Conservation (phyloP, 2,329 filamentous ascomycete genomes). For the Apiospora hydei region DNA sequence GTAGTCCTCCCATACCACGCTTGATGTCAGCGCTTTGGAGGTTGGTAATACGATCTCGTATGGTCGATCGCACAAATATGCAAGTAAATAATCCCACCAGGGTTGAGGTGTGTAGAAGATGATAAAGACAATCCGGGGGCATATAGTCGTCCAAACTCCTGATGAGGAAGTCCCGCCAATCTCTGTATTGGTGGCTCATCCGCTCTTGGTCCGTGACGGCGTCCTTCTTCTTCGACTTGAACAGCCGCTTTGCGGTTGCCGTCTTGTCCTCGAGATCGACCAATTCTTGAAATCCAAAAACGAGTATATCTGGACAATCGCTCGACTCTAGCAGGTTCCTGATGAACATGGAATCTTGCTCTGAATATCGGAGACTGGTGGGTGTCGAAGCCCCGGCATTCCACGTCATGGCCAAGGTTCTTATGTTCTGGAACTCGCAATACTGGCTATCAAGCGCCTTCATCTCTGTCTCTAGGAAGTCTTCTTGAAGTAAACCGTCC, state of each 20-base stretch:
- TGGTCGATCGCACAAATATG: constrained; percentile 86
- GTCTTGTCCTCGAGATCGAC: constrained; percentile 98
- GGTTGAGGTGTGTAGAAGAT: constrained; percentile 85
- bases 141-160: constrained; percentile 84
- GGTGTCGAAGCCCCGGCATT: constrained; percentile 98
- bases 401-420: constrained; percentile 87
- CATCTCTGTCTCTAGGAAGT: constrained; percentile 94
- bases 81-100: constrained; percentile 96
- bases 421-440: constrained; percentile 84
- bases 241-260: constrained; percentile 92
- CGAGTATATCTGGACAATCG: constrained; percentile 83
- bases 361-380: constrained; percentile 74
- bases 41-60: constrained; percentile 78
- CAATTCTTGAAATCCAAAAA: constrained; percentile 98
- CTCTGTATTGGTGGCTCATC: constrained; percentile 97
- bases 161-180: constrained; percentile 91
- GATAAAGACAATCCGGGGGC: constrained; percentile 78
- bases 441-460: constrained; percentile 82
- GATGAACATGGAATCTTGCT: constrained; percentile 79
- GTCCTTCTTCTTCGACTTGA: constrained; percentile 89
- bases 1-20: constrained; percentile 91
- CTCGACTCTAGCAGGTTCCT: constrained; percentile 79
- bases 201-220: constrained; percentile 78
- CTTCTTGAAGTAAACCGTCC: constrained; percentile 92
- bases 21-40: constrained; percentile 87